Conservation (phyloP, 148 eudicot genomes). For the Nepenthes mirabilis region DNA sequence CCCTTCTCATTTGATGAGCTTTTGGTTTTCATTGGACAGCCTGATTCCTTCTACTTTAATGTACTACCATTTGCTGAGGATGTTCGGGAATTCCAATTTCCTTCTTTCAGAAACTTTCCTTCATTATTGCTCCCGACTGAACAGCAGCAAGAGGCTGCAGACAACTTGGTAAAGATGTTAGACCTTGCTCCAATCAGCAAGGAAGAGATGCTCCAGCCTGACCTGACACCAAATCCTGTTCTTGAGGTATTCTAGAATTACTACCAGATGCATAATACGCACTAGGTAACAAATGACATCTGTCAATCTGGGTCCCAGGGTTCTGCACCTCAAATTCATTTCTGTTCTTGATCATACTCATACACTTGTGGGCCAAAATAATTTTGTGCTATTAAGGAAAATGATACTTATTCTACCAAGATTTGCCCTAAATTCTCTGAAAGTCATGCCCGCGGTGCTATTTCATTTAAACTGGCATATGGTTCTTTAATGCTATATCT, state of each 20-base stretch:
- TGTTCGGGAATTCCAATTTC: slow-evolving; percentile 93
- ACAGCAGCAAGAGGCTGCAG: slow-evolving; percentile 77
- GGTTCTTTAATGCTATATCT: too few relatives aligned
- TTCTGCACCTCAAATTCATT: too few relatives aligned
- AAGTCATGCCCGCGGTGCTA: too few relatives aligned
- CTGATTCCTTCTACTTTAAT: slow-evolving; percentile 94
- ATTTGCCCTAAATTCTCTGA: too few relatives aligned
- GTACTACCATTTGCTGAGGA: slow-evolving; percentile 95
- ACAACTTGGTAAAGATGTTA: slow-evolving; percentile 76
- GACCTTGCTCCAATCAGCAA: slow-evolving; percentile 76
- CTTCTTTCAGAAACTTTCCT: slow-evolving; percentile 75
- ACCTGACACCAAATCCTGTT: slow-evolving; percentile 89
- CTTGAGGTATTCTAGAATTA: slow-evolving; percentile 51
- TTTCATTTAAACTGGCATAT: too few relatives aligned
- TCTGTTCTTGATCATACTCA: too few relatives aligned
- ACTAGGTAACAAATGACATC: too few relatives aligned
- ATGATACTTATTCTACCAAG: too few relatives aligned
- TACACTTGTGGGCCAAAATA: too few relatives aligned
- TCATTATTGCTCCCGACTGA: slow-evolving; percentile 63
- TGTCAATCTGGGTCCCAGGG: too few relatives aligned
- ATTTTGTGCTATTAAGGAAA: too few relatives aligned
- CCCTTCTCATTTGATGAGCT: slow-evolving; percentile 10
- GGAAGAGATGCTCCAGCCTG: slow-evolving; percentile 68
- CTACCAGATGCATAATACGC: not conserved
- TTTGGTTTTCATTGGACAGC: slow-evolving; percentile 33